Conservation (phyloP, 768 basidiomycete genomes). For the Flagelloscypha sp. region DNA sequence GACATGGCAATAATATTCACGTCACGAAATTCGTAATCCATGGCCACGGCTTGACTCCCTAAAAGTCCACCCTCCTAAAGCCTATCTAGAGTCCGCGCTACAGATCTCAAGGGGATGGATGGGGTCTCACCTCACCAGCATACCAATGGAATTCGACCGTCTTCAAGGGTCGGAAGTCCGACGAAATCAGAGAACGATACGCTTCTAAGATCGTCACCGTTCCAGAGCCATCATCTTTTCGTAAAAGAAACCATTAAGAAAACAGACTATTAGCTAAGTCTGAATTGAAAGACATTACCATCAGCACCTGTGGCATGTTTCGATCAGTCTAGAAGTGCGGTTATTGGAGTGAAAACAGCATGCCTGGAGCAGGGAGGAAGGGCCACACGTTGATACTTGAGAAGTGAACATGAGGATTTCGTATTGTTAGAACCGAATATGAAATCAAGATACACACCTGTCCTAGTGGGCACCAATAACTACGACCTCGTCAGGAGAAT, state of each 20-base stretch:
- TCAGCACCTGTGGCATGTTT: slow-evolving; percentile 50
- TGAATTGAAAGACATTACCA: too few relatives aligned
- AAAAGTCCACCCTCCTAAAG: slow-evolving; percentile 78
- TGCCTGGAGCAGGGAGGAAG: slow-evolving; percentile 71
- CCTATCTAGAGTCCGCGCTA: slow-evolving; percentile 4
- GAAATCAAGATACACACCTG: slow-evolving; percentile 36
- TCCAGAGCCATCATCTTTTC: slow-evolving; percentile 67
- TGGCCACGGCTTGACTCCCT: slow-evolving; percentile 85
- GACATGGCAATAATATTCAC: slow-evolving; percentile 76
- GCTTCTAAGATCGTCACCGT: slow-evolving; percentile 69
- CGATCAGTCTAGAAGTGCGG: slow-evolving; percentile 17
- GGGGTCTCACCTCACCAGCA: slow-evolving; percentile 63
- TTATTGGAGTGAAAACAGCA: slow-evolving; percentile 16
- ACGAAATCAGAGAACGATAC: slow-evolving; percentile 60
- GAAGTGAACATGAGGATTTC: slow-evolving; percentile 10
- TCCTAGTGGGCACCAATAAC: slow-evolving; percentile 82
- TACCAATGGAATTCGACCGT: slow-evolving; percentile 82
- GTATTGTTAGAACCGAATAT: too few relatives aligned
- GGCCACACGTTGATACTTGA: slow-evolving; percentile 69
- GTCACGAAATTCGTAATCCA: slow-evolving; percentile 53
- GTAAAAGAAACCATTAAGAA: slow-evolving; percentile 16
- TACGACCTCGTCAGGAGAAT: slow-evolving; percentile 53
- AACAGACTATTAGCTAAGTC: slow-evolving; percentile 8
- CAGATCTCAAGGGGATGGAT: slow-evolving; percentile 8
- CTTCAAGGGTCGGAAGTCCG: slow-evolving; percentile 58